Evolutionary conservation across 306 rosid species (phyloP), one percentile per base, ranked within the genome.

Genomic region (Dryas octopetala): DNA sequence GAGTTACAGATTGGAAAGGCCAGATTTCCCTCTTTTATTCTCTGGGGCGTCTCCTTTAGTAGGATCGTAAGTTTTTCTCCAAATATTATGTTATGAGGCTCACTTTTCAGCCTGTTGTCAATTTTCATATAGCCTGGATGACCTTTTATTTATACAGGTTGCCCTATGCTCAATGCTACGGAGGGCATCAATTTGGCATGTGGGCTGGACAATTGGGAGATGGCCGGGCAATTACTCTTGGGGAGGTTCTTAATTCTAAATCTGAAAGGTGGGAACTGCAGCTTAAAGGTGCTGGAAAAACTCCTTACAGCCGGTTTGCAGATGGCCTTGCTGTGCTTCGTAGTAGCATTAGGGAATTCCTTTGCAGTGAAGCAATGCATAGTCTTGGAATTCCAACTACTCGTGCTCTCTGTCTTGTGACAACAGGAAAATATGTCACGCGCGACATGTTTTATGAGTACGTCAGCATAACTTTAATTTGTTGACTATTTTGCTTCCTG

Each of bases 201-300:
- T 95, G 99, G 99, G 99, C 99, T 54, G 98, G 99, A 65, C 99
- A 95, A 70, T 84, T 95, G 86, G 99, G 99, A 76, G 99, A 95
- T 88, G 99, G 99, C 64, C 89, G 98, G 83, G 99, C 97, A 71
- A 92, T 96, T 69, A 90, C 99, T 0, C 88, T 96, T 5, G 99
- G 98, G 65, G 99, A 96, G 88, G 85, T 92, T 69, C 71, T 92
- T 53, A 92, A 92, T 86, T 89, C 92, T 6, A 85, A 82, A 51
- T 90, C 91, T 64, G 86, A 92, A 81, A 89, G 99, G 82, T 96
- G 98, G 98, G 99, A 96, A 76, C 84, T 96, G 62, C 99, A 96
- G 75, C 93, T 96, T 78, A 96, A 96, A 85, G 99, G 99, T 76
- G 93, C 97, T 45, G 98, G 99, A 43, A 96, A 90, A 90, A 96